Evolutionary conservation across 139 green algal species (phyloP).

Genomic region (Astrephomene gubernaculifera): DNA sequence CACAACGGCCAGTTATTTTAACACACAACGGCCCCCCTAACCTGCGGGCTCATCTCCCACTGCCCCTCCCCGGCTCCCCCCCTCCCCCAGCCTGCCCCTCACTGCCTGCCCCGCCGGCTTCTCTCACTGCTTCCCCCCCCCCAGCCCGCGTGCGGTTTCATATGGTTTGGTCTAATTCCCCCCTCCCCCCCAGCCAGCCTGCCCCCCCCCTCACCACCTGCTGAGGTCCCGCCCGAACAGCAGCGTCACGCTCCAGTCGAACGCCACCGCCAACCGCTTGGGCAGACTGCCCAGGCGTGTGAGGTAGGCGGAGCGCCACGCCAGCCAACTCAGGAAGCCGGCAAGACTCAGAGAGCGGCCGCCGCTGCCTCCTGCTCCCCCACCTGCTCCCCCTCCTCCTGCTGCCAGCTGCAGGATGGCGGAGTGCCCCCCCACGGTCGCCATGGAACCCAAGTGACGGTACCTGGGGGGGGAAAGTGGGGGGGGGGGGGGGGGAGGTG

Average conservation of each 20-base stretch:
- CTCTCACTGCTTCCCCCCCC: too few relatives aligned
- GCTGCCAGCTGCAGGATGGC: conserved; percentile 67
- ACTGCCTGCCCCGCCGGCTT: too few relatives aligned
- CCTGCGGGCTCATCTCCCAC: neutral
- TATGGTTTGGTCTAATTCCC: neutral
- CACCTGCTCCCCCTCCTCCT: neutral
- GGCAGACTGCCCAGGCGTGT: conserved; percentile 76
- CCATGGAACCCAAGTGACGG: conserved; percentile 75
- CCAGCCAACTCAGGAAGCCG: conserved; percentile 67
- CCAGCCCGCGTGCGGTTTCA: too few relatives aligned
- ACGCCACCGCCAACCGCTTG: conserved; percentile 61
- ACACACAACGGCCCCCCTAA: neutral
- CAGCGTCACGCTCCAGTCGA: conserved; percentile 46
- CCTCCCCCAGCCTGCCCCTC: neutral
- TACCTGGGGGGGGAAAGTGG: conserved; percentile 61
- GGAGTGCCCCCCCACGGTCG: conserved; percentile 65
- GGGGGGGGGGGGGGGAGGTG: neutral
- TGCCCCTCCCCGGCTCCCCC: neutral
- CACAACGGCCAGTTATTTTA: neutral
- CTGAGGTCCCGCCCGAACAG: conserved; percentile 48
- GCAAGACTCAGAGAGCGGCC: conserved; percentile 18
- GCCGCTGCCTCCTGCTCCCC: too few relatives aligned
- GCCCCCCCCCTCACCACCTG: conserved; percentile 25
- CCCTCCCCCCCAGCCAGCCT: neutral
- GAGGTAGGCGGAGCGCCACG: conserved; percentile 86